Conservation (phyloP, 2,329 filamentous ascomycete species). For the Passalora sequoiae region DNA sequence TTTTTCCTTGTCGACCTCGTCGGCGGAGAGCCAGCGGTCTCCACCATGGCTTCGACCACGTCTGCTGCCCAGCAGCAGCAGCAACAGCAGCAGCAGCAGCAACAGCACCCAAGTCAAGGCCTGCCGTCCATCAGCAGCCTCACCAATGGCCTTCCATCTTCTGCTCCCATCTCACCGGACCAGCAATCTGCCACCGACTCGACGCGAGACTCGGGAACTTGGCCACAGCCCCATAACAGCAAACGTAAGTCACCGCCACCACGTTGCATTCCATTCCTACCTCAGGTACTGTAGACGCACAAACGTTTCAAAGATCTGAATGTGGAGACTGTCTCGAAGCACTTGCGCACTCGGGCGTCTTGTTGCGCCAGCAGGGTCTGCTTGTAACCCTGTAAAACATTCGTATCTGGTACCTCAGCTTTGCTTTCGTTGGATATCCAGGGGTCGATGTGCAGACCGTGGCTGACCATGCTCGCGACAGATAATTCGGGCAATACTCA, state of each 20-base stretch:
- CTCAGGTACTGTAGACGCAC: slow-evolving; percentile 4
- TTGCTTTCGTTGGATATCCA: too few relatives aligned
- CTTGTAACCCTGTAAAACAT: neutral
- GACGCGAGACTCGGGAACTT: slow-evolving; percentile 35
- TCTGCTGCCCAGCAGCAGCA: slow-evolving; percentile 11
- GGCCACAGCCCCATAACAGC: slow-evolving; percentile 33
- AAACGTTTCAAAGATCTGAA: slow-evolving; percentile 3
- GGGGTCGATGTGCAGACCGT: too few relatives aligned
- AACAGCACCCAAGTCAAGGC: slow-evolving; percentile 23
- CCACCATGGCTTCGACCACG: slow-evolving; percentile 26
- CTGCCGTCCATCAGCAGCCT: slow-evolving; percentile 36
- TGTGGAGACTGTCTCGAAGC: neutral
- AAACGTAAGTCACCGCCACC: slow-evolving; percentile 32
- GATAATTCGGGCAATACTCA: slow-evolving; percentile 41
- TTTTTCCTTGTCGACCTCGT: slow-evolving; percentile 5
- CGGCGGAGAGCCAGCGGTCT: slow-evolving; percentile 2
- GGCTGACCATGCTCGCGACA: slow-evolving; percentile 12
- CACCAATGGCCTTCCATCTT: slow-evolving; percentile 33
- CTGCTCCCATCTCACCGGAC: slow-evolving; percentile 30
- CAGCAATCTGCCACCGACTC: slow-evolving; percentile 29
- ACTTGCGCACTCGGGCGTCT: neutral
- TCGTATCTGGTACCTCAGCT: too few relatives aligned
- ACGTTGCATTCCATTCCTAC: slow-evolving; percentile 10
- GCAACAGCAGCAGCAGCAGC: slow-evolving; percentile 14
- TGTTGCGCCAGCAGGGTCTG: neutral